Conservation (phyloP, 1,284 basidiomycete species). For the Ganoderma lingzhi region DNA sequence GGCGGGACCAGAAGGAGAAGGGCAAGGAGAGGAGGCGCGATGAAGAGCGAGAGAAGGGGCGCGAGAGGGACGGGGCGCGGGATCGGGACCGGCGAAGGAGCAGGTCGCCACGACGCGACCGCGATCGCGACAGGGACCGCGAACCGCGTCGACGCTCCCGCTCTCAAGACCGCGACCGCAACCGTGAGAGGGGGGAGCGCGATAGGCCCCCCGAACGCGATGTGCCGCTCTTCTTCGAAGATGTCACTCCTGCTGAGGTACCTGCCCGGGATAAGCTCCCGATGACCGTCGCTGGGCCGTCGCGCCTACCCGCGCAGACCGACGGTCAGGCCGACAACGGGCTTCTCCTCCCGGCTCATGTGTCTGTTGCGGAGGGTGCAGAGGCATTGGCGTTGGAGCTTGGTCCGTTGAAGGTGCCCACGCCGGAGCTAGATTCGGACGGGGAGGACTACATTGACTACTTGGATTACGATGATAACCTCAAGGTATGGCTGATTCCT, state of each 20-base stretch:
- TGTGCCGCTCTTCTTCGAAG: slow-evolving; percentile 58
- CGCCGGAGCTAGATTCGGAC: slow-evolving; percentile 49
- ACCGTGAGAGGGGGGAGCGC: slow-evolving; percentile 21
- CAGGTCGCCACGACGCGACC: slow-evolving; percentile 21
- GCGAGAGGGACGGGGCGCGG: slow-evolving; percentile 4
- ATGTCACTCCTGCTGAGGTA: slow-evolving; percentile 50
- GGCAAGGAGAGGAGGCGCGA: slow-evolving; percentile 11
- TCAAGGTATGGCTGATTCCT: slow-evolving; percentile 53
- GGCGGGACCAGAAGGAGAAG: slow-evolving; percentile 7
- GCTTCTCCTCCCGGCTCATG: slow-evolving; percentile 71
- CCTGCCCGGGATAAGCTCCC: slow-evolving; percentile 24
- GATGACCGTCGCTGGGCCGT: slow-evolving; percentile 16
- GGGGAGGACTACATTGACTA: slow-evolving; percentile 77
- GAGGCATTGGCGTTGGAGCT: slow-evolving; percentile 46
- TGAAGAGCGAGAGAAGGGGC: not conserved
- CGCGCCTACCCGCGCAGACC: not conserved
- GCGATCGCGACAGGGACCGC: slow-evolving; percentile 20
- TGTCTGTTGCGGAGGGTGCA: slow-evolving; percentile 52
- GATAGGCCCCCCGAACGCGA: slow-evolving; percentile 12
- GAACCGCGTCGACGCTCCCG: slow-evolving; percentile 19
- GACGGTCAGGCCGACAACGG: slow-evolving; percentile 30
- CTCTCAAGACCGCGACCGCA: slow-evolving; percentile 22
- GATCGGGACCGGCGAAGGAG: slow-evolving; percentile 23
- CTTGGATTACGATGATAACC: slow-evolving; percentile 70
- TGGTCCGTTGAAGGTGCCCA: slow-evolving; percentile 53